Percentiles rank a stretch among this genome's conserved stretches.
phyloP scores from a whole-genome alignment of 805 yeast genomes.

The Diddensiella transvaalensis region DNA sequence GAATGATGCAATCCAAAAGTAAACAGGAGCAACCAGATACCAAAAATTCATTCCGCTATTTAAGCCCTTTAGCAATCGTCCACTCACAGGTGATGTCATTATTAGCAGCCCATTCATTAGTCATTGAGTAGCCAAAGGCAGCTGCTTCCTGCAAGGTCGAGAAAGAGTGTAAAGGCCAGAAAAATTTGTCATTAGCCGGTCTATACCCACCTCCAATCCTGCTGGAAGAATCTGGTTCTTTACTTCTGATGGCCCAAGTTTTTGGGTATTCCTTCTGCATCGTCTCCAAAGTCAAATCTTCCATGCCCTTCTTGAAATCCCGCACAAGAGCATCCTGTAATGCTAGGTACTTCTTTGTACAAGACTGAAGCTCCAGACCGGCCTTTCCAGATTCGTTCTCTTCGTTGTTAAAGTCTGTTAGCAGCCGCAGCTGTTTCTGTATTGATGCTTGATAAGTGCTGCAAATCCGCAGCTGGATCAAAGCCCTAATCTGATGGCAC shows the following conservation, averaged over 20 bases:
- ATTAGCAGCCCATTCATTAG: conserved; percentile 36
- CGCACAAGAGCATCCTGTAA: conserved; percentile 22
- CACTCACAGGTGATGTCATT: conserved; percentile 31
- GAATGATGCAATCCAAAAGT: too few species aligned
- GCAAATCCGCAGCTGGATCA: conserved; percentile 28
- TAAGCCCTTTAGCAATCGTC: conserved; percentile 23
- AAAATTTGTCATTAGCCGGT: conserved; percentile 34
- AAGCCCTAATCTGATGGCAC: conserved; percentile 32
- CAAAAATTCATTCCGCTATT: not conserved
- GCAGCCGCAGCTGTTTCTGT: conserved; percentile 5
- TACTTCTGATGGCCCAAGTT: conserved; percentile 18
- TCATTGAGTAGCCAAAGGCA: conserved; percentile 36
- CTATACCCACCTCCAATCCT: conserved; percentile 30
- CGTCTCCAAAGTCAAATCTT: conserved; percentile 22
- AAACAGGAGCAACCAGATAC: too few species aligned
- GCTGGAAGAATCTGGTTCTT: conserved; percentile 15
- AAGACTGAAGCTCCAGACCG: conserved; percentile 2
- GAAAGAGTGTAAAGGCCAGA: conserved; percentile 37
- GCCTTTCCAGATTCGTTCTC: not conserved
- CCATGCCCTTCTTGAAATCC: conserved; percentile 31
- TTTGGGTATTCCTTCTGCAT: conserved; percentile 23
- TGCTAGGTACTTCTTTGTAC: conserved; percentile 11
- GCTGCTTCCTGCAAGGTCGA: conserved; percentile 40
- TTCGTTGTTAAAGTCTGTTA: not conserved
- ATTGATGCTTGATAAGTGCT: conserved; percentile 13